Conservation (phyloP, 306 rosid genomes). For the Sicyos baderoa region DNA sequence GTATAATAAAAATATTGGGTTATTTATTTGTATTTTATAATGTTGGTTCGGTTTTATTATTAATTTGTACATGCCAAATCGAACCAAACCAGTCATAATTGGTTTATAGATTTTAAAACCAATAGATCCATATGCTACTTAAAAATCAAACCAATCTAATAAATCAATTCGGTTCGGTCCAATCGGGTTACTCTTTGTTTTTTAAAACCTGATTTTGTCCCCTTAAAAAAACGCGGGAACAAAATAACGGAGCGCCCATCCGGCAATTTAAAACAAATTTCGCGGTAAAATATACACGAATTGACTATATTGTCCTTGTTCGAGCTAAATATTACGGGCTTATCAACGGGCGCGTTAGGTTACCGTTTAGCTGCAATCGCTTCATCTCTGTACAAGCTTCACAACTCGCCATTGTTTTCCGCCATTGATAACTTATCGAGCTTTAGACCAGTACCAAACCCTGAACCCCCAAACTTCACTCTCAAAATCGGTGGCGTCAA, state of each 20-base stretch:
- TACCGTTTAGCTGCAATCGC: neutral
- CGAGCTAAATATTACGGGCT: neutral
- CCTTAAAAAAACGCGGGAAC: neutral
- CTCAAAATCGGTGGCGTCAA: neutral
- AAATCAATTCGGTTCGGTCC: no score
- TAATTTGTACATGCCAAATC: no score
- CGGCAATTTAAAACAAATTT: slow-evolving; percentile 16
- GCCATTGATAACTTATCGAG: neutral
- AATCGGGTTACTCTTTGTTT: no score
- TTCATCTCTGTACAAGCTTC: slow-evolving; percentile 20
- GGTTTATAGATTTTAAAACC: no score
- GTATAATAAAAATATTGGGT: no score
- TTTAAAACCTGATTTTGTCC: no score
- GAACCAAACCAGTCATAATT: no score
- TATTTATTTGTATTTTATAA: no score
- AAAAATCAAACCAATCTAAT: no score
- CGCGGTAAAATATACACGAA: slow-evolving; percentile 16
- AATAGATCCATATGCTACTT: no score
- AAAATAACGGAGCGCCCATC: neutral
- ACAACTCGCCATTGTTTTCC: slow-evolving; percentile 65
- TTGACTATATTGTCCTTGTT: slow-evolving; percentile 5
- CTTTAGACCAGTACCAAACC: neutral
- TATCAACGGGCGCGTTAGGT: neutral
- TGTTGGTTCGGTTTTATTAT: no score
- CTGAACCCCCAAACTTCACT: neutral